These are phyloP conservation scores for Sugiyamaella marilandica DNA, from an alignment of 805 yeast species.

Conservation along the genomic window DNA sequence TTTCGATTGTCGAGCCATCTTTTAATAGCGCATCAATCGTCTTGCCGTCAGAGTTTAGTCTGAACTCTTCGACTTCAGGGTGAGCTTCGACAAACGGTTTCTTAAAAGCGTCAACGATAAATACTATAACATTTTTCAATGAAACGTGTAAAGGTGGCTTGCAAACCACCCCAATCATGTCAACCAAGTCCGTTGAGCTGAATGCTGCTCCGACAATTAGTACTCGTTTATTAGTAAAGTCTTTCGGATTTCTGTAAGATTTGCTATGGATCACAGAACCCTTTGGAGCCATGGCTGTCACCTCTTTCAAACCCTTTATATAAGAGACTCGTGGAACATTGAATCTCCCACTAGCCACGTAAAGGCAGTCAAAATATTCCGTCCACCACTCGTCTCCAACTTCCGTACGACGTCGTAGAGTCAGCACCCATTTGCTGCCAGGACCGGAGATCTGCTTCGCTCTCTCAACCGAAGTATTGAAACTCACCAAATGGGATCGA, in stretches of 20 bases:
- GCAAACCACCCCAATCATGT: slow-evolving; percentile 34
- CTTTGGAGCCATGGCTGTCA: slow-evolving; percentile 36
- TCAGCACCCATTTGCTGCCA: slow-evolving; percentile 31
- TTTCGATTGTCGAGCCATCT: slow-evolving; percentile 21
- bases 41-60: background rate
- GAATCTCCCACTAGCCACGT: slow-evolving; percentile 58
- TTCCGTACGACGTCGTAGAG: slow-evolving; percentile 16
- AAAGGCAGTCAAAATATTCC: slow-evolving; percentile 51
- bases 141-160: slow-evolving; percentile 12
- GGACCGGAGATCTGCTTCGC: slow-evolving; percentile 25
- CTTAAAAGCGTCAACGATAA: slow-evolving; percentile 8
- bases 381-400: slow-evolving; percentile 30
- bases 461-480: slow-evolving; percentile 31
- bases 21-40: slow-evolving; percentile 13
- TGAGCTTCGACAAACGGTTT: slow-evolving; percentile 16
- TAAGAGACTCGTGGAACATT: slow-evolving; percentile 55
- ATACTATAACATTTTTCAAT: slow-evolving; percentile 1
- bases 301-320: slow-evolving; percentile 46
- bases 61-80: slow-evolving; percentile 7
- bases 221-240: slow-evolving; percentile 41
- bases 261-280: slow-evolving; percentile 49
- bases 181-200: slow-evolving; percentile 67
- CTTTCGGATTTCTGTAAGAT: slow-evolving; percentile 44
- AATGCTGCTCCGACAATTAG: slow-evolving; percentile 69
- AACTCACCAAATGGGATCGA: slow-evolving; percentile 20